Conservation (phyloP, 2,329 filamentous ascomycete genomes). For the Cercospora citrullina region DNA sequence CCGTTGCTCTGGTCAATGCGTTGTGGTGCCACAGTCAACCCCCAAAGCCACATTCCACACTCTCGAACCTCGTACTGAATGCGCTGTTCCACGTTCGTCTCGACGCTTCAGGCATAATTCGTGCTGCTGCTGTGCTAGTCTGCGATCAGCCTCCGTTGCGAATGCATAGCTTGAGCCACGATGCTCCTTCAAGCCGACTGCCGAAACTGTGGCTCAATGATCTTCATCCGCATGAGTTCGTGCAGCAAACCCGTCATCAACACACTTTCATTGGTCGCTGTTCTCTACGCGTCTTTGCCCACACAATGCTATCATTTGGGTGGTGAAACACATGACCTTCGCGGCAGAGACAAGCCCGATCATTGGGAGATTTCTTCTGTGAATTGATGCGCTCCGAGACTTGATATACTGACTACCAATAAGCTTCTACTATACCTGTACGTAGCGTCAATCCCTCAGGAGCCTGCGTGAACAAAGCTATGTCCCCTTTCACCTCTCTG, state of each 20-base stretch:
- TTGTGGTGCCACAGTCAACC: neutral
- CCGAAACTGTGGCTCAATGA: neutral
- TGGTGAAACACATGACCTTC: neutral
- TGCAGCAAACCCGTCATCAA: neutral
- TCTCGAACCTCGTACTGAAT: neutral
- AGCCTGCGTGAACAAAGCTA: neutral
- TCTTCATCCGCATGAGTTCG: neutral
- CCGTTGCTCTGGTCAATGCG: conserved; percentile 45
- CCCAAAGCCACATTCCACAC: conserved; percentile 4
- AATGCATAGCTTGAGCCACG: conserved; percentile 5
- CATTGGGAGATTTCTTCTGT: neutral
- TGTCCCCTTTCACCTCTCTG: neutral
- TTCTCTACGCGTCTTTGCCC: neutral
- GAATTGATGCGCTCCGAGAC: neutral
- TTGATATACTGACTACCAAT: neutral
- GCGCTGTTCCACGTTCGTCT: neutral
- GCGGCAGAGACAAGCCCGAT: neutral
- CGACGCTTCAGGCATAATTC: neutral
- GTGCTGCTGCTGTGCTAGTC: neutral
- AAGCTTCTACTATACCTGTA: neutral
- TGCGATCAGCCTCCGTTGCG: neutral
- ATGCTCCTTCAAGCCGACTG: conserved; percentile 2
- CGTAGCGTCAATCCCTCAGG: neutral
- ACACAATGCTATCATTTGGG: neutral
- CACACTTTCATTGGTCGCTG: neutral